Percentiles rank a stretch among this genome's conserved stretches.
Conservation (phyloP, 1,139 yeast species). For the Magnusiomyces suaveolens region DNA sequence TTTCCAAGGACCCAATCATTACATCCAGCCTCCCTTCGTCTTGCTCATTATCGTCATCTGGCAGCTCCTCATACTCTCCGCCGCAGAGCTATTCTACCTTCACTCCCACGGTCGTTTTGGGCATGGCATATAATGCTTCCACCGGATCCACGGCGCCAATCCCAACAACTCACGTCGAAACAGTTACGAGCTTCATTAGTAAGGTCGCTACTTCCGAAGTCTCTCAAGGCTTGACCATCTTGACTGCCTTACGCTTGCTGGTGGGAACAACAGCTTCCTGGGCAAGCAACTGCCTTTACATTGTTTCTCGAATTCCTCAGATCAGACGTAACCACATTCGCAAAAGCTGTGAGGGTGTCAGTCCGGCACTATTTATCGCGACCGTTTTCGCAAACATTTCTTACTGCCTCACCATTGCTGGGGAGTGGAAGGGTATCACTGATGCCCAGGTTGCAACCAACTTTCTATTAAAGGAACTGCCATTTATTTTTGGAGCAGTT, state of each 20-base stretch:
- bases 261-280: conserved; percentile 62
- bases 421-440: conserved; percentile 39
- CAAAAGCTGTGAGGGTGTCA: conserved; percentile 76
- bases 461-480: conserved; percentile 60
- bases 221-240: neutral
- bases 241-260: conserved; percentile 7
- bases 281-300: conserved; percentile 65
- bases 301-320: conserved; percentile 74
- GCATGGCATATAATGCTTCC: conserved; percentile 9
- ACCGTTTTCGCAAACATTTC: conserved; percentile 67
- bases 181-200: neutral
- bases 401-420: conserved; percentile 59
- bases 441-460: conserved; percentile 45
- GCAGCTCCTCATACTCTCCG: neutral
- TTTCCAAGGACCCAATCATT: neutral
- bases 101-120: conserved; percentile 15
- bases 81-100: conserved; percentile 3
- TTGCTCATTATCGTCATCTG: conserved; percentile 12
- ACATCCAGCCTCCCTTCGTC: conserved; percentile 8
- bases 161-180: too few relatives aligned
- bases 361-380: conserved; percentile 64
- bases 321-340: conserved; percentile 58
- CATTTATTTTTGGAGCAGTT: conserved; percentile 72
- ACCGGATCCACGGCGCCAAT: conserved; percentile 12
- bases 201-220: neutral